These are phyloP conservation scores for Xanthoceras sorbifolium DNA, from an alignment of 345 rosid genomes.

Conservation along the genomic window DNA sequence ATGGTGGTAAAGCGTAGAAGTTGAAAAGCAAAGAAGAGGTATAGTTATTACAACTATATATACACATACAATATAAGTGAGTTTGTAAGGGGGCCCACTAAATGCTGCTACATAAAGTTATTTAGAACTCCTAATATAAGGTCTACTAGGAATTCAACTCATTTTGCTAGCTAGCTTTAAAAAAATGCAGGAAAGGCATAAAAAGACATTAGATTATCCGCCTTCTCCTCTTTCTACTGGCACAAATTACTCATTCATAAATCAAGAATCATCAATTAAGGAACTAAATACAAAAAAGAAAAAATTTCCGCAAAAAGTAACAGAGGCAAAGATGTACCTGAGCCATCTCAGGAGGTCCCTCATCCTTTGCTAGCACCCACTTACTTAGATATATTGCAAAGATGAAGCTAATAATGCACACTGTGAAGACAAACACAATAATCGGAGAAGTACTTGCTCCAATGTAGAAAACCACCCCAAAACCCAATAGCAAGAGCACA, in stretches of 20 bases:
- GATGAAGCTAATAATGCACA: constrained; percentile 84
- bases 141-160: background rate
- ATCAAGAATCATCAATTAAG: background rate
- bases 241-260: background rate
- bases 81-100: too few relatives aligned
- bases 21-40: too few relatives aligned
- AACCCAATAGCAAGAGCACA: constrained; percentile 61
- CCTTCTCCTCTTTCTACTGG: too few relatives aligned
- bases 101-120: too few relatives aligned
- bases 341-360: constrained; percentile 97
- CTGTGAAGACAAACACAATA: constrained; percentile 84
- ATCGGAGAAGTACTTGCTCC: constrained; percentile 94
- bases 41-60: too few relatives aligned
- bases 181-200: background rate
- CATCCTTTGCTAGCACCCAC: constrained; percentile 98
- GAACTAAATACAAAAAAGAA: background rate
- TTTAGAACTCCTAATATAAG: background rate
- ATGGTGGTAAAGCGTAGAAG: background rate
- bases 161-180: background rate
- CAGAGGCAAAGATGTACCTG: constrained; percentile 53
- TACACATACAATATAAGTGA: too few relatives aligned
- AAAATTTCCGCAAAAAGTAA: background rate
- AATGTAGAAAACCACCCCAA: constrained; percentile 75
- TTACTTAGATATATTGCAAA: constrained; percentile 75
- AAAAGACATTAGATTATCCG: background rate